phyloP scores from a whole-genome alignment of 176 grass and related monocot genomes.

The bread wheat (Triticum aestivum) region DNA sequence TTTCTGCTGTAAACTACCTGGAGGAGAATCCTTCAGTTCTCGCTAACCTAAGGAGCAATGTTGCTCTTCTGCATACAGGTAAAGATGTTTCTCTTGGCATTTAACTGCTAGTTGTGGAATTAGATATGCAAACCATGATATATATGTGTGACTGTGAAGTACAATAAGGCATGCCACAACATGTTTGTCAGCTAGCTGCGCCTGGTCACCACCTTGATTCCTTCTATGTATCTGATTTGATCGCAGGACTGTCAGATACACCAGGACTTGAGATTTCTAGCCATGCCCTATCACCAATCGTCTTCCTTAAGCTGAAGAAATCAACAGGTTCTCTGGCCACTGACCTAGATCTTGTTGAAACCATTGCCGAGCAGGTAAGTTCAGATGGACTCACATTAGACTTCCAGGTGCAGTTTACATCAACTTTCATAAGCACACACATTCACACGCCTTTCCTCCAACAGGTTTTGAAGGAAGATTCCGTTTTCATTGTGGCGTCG shows the following conservation, averaged over 20 bases:
- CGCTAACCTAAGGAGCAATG: constrained; percentile 57
- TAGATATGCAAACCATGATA: not conserved
- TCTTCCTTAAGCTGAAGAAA: constrained; percentile 86
- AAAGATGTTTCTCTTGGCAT: constrained; percentile 5
- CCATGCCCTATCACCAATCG: constrained; percentile 61
- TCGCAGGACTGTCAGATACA: constrained; percentile 64
- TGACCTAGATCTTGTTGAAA: constrained; percentile 65
- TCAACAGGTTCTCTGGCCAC: constrained; percentile 44
- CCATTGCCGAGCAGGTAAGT: constrained; percentile 67
- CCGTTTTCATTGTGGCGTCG: constrained; percentile 70
- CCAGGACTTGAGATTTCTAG: constrained; percentile 69
- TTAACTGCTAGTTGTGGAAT: not conserved
- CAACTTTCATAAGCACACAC: constrained; percentile 8
- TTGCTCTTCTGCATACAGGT: constrained; percentile 67
- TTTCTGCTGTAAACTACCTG: constrained; percentile 86
- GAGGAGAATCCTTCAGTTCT: constrained; percentile 85
- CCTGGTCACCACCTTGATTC: constrained; percentile 2
- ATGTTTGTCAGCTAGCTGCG: not conserved
- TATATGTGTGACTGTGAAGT: not conserved
- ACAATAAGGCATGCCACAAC: not conserved
- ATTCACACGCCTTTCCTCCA: constrained; percentile 2
- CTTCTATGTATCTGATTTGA: constrained; percentile 4
- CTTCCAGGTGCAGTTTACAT: not conserved
- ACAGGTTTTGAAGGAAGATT: constrained; percentile 85
- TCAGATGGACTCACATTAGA: not conserved